Conservation (phyloP, 2,329 filamentous ascomycete genomes). For the Macrophomina tecta region DNA sequence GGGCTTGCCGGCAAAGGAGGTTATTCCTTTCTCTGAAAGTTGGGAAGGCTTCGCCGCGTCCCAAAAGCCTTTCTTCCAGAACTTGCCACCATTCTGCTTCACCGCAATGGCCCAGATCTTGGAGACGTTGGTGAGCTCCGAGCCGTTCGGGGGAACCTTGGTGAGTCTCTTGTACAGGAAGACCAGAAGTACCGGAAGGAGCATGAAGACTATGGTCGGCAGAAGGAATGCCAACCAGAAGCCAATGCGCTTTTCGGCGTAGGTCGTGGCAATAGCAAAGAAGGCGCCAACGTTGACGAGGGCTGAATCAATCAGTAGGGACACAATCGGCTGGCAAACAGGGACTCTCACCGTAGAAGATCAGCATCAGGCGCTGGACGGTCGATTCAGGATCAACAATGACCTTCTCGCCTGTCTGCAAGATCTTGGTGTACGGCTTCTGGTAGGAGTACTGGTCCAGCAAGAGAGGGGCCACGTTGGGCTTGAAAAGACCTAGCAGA, state of each 20-base stretch:
- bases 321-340: background rate
- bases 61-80: conserved; percentile 41
- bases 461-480: conserved; percentile 51
- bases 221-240: conserved; percentile 49
- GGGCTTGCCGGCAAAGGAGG: conserved; percentile 26
- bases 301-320: background rate
- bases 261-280: conserved; percentile 46
- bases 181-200: conserved; percentile 35
- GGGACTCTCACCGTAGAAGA: conserved; percentile 40
- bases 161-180: conserved; percentile 44
- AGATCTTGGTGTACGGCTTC: conserved; percentile 49
- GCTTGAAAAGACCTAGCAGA: conserved; percentile 43
- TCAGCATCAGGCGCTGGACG: conserved; percentile 44
- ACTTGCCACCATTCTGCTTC: conserved; percentile 42
- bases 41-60: conserved; percentile 44
- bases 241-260: conserved; percentile 50
- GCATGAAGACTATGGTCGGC: conserved; percentile 41
- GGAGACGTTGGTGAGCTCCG: conserved; percentile 41
- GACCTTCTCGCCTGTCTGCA: conserved; percentile 53
- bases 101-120: conserved; percentile 44
- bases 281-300: conserved; percentile 42
- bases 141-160: conserved; percentile 41
- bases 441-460: conserved; percentile 54
- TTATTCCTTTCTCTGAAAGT: conserved; percentile 36
- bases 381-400: conserved; percentile 57